These are phyloP conservation scores for Sequoia sempervirens DNA, from an alignment of 75 land plant species.

Conservation along the genomic window DNA sequence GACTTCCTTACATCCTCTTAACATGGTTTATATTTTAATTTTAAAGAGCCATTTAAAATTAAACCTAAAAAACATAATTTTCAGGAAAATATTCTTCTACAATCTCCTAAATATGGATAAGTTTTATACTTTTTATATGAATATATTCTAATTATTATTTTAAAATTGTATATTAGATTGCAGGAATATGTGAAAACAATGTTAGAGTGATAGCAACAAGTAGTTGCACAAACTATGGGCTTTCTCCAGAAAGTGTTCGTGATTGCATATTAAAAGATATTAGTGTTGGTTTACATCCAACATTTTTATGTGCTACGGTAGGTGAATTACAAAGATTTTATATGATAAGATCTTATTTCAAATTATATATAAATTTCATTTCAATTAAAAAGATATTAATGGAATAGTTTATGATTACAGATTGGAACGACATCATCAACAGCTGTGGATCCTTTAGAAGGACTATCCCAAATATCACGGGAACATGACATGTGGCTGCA, in stretches of 20 bases:
- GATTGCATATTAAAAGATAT: constrained; percentile 45
- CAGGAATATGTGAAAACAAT: constrained; percentile 29
- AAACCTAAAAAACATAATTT: too few species aligned
- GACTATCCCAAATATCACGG: constrained; percentile 44
- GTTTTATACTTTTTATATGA: too few species aligned
- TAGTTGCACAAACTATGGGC: constrained; percentile 34
- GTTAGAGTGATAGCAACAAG: neutral
- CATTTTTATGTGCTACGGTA: constrained; percentile 15
- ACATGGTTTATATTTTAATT: too few species aligned
- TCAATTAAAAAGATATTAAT: neutral
- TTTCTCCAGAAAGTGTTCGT: constrained; percentile 21
- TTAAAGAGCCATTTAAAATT: too few species aligned
- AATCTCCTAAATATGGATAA: too few species aligned
- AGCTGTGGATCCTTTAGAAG: constrained; percentile 71
- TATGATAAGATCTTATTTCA: neutral
- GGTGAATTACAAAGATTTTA: constrained; percentile 54
- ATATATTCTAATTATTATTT: too few species aligned
- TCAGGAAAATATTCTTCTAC: too few species aligned
- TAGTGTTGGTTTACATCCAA: constrained; percentile 50
- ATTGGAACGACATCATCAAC: constrained; percentile 85
- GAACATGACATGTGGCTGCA: too few species aligned
- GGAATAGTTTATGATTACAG: constrained; percentile 22
- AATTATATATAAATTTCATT: too few species aligned
- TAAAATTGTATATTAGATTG: constrained; percentile 34
- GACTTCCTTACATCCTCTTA: too few species aligned